Evolutionary conservation across 805 yeast genomes (phyloP), one percentile per base, ranked within the genome.

Genomic region (Wickerhamiella occidentalis): DNA sequence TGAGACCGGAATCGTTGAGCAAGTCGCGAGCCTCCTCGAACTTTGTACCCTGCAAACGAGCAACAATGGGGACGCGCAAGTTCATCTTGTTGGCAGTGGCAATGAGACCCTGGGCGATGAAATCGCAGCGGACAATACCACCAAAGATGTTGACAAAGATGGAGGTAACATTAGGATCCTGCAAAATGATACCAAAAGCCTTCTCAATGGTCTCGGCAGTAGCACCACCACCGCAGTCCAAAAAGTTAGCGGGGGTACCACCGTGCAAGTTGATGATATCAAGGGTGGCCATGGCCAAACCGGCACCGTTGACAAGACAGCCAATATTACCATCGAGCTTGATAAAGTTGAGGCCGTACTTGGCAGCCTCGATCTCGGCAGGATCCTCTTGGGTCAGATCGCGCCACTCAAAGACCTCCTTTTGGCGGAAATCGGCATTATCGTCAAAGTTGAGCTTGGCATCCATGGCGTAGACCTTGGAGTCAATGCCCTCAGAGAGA

Each of bases 201-300:
- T 83, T 83, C 74, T 88, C 94, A 65, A 92, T 92, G 63, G 98
- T 90, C 71, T 85, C 84, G 58, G 97, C 96, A 55, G 97, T 92
- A 61, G 99, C 98, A 69, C 96, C 95, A 75, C 99, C 99, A 76
- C 99, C 99, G 71, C 96, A 92, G 75, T 92, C 99, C 68, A 92
- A 79, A 79, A 92, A 92, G 77, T 92, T 92, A 58, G 98, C 99
- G 62, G 99, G 99, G 60, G 79, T 84, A 69, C 99, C 99, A 64
- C 97, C 96, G 74, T 87, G 85, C 62, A 92, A 79, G 74, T 92
- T 87, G 75, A 92, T 86, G 68, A 94, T 94, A 71, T 92, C 99
- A 96, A 92, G 88, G 58, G 99, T 92, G 61, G 99, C 99, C 99
- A 92, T 92, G 63, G 99, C 99, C 67, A 92, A 78, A 70, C 99